Conservation (phyloP, 2,329 filamentous ascomycete genomes). For the Thermothelomyces thermophilus region DNA sequence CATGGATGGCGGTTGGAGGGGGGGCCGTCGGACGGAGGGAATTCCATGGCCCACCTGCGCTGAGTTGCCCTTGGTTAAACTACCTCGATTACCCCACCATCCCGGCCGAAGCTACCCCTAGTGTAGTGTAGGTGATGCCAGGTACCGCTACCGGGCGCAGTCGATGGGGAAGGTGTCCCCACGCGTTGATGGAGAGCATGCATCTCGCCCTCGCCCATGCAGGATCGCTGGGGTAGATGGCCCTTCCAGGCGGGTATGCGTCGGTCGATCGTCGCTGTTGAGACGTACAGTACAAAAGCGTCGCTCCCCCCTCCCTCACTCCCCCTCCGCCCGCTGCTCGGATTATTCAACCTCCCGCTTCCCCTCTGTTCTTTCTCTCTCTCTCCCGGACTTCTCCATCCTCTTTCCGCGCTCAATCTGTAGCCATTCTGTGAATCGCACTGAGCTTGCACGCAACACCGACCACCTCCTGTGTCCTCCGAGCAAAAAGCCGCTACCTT, state of each 20-base stretch:
- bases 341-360: slow-evolving; percentile 4
- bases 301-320: slow-evolving; percentile 14
- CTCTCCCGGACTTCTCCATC: neutral
- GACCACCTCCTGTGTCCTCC: neutral
- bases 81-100: neutral
- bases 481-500: slow-evolving; percentile 10
- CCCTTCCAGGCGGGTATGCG: slow-evolving; percentile 19
- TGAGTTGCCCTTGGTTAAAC: neutral
- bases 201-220: slow-evolving; percentile 21
- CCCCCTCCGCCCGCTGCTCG: neutral
- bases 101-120: slow-evolving; percentile 12
- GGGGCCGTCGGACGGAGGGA: slow-evolving; percentile 21
- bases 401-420: neutral
- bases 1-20: neutral
- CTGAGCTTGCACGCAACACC: neutral
- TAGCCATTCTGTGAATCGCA: neutral
- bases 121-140: neutral
- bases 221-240: slow-evolving; percentile 2
- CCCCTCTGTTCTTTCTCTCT: neutral
- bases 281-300: slow-evolving; percentile 22
- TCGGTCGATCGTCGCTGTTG: slow-evolving; percentile 19
- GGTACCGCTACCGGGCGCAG: slow-evolving; percentile 13
- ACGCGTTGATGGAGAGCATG: slow-evolving; percentile 1
- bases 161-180: slow-evolving; percentile 12
- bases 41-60: slow-evolving; percentile 8